Percentiles rank a stretch among this genome's conserved stretches.
Conservation (phyloP, 805 yeast species). For the Saturnispora hagleri region DNA sequence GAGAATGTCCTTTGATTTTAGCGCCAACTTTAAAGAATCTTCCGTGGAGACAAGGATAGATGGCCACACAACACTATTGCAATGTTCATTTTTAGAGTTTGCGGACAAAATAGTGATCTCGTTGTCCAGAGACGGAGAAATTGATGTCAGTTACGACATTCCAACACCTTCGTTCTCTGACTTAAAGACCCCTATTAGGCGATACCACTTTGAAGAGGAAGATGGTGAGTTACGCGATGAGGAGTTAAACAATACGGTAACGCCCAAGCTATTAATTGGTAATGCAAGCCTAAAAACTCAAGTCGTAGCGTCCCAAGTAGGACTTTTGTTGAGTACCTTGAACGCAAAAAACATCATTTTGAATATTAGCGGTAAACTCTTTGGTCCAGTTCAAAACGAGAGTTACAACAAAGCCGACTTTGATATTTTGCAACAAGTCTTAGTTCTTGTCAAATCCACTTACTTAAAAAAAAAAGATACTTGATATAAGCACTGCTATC, state of each 20-base stretch:
- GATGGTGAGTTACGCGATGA: conserved; percentile 27
- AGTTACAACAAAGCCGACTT: conserved; percentile 32
- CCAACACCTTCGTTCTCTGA: conserved; percentile 21
- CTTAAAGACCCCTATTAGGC: conserved; percentile 14
- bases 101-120: conserved; percentile 34
- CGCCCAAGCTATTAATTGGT: conserved; percentile 33
- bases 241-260: conserved; percentile 11
- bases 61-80: conserved; percentile 8
- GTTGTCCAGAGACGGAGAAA: conserved; percentile 35
- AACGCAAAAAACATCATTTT: conserved; percentile 34
- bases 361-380: conserved; percentile 40
- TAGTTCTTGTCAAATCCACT: conserved; percentile 22
- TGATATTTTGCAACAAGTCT: conserved; percentile 30
- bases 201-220: conserved; percentile 7
- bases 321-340: conserved; percentile 30
- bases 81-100: conserved; percentile 25
- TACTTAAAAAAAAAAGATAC: neutral
- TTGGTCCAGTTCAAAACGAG: conserved; percentile 22
- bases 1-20: conserved; percentile 1
- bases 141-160: conserved; percentile 40
- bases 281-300: conserved; percentile 38
- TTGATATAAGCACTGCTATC: too few species aligned
- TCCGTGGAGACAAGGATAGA: neutral
- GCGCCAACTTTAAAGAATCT: conserved; percentile 1
- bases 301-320: conserved; percentile 40